phyloP scores from a whole-genome alignment of 2,329 filamentous ascomycete species.

The Stagonosporopsis tanaceti region DNA sequence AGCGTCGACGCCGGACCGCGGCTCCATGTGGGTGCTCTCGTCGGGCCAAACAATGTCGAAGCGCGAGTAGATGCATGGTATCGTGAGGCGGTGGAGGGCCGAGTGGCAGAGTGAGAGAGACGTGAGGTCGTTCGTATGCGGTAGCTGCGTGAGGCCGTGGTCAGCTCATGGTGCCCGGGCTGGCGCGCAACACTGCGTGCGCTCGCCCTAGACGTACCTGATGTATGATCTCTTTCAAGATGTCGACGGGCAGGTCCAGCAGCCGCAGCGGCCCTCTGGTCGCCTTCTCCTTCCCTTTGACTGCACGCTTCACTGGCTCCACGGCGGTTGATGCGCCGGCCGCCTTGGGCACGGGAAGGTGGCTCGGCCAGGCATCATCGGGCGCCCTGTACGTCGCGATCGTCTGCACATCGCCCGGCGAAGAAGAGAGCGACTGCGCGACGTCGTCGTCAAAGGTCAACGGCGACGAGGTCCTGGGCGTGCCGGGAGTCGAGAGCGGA shows the following conservation, averaged over 20 bases:
- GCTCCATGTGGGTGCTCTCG: slow-evolving; percentile 67
- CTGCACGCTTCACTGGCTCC: slow-evolving; percentile 34
- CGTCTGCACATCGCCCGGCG: slow-evolving; percentile 34
- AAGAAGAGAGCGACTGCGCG: slow-evolving; percentile 28
- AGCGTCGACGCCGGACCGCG: slow-evolving; percentile 78
- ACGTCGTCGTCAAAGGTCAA: slow-evolving; percentile 36
- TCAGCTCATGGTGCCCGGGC: slow-evolving; percentile 22
- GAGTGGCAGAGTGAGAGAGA: slow-evolving; percentile 81
- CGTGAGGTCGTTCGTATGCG: slow-evolving; percentile 82
- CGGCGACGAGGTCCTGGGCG: slow-evolving; percentile 40
- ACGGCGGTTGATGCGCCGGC: slow-evolving; percentile 15
- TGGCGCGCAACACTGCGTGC: not conserved
- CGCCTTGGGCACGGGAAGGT: slow-evolving; percentile 9
- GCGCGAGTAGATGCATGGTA: slow-evolving; percentile 81
- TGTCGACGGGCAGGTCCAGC: slow-evolving; percentile 78
- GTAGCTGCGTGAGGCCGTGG: slow-evolving; percentile 62
- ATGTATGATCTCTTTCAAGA: slow-evolving; percentile 79
- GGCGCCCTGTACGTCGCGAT: slow-evolving; percentile 21
- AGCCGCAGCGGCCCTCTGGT: slow-evolving; percentile 67
- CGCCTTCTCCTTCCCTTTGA: slow-evolving; percentile 59
- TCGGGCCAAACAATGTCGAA: slow-evolving; percentile 93
- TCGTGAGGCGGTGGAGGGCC: slow-evolving; percentile 75
- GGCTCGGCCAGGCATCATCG: slow-evolving; percentile 24
- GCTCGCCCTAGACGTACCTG: slow-evolving; percentile 62
- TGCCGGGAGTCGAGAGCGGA: slow-evolving; percentile 39